Evolutionary conservation across 371 early-diverging fungal genomes (phyloP).

Genomic region (Mucor velutinosus): DNA sequence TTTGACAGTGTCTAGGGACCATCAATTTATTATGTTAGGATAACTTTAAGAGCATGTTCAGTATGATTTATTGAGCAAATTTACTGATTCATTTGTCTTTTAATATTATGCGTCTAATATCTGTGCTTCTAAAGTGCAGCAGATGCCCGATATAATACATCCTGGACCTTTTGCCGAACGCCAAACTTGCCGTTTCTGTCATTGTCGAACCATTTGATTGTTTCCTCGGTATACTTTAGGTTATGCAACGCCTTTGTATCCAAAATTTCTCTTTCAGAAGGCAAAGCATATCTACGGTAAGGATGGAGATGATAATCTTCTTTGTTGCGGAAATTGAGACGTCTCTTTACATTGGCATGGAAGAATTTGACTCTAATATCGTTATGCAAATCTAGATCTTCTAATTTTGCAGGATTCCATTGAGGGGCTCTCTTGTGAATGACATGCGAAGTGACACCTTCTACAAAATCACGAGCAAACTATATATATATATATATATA

Average conservation of each 20-base stretch:
- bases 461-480: slow-evolving; percentile 67
- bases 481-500: too few relatives aligned
- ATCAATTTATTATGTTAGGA: too few relatives aligned
- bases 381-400: slow-evolving; percentile 49
- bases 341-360: slow-evolving; percentile 25
- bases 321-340: slow-evolving; percentile 59
- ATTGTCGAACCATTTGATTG: slow-evolving; percentile 61
- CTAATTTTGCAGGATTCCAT: slow-evolving; percentile 72
- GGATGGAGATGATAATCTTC: slow-evolving; percentile 60
- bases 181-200: slow-evolving; percentile 62
- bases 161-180: slow-evolving; percentile 61
- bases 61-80: too few relatives aligned
- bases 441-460: slow-evolving; percentile 65
- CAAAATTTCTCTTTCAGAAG: slow-evolving; percentile 78
- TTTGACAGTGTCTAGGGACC: too few relatives aligned
- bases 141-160: slow-evolving; percentile 51
- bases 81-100: background rate
- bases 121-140: too few relatives aligned
- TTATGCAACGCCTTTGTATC: slow-evolving; percentile 41
- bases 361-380: slow-evolving; percentile 21
- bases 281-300: slow-evolving; percentile 65
- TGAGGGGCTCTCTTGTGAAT: slow-evolving; percentile 41
- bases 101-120: too few relatives aligned
- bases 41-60: too few relatives aligned
- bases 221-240: slow-evolving; percentile 53